A percentile compares a stretch with the other conserved stretches of the same genome.
These are phyloP conservation scores for Hypholoma sublateritium DNA, from an alignment of 768 basidiomycete species.

Conservation along the genomic window DNA sequence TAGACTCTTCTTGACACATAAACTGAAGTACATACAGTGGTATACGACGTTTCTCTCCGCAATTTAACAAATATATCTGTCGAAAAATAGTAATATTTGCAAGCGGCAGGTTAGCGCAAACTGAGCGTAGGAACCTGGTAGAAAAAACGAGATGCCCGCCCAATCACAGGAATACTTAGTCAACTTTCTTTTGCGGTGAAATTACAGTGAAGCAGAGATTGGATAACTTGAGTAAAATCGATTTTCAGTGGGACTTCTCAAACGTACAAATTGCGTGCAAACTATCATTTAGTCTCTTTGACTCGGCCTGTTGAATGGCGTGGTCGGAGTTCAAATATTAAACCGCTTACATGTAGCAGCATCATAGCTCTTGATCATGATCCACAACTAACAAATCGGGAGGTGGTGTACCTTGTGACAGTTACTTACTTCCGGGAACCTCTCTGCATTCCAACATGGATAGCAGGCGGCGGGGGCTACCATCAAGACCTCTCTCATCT, in stretches of 20 bases:
- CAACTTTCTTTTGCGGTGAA: no score
- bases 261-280: no score
- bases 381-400: conserved; percentile 1
- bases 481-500: conserved; percentile 66
- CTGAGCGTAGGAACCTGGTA: no score
- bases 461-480: conserved; percentile 47
- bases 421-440: neutral
- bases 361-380: neutral
- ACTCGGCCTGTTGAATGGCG: no score
- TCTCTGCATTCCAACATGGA: conserved; percentile 4
- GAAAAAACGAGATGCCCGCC: no score
- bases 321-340: conserved; percentile 4
- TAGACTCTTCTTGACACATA: neutral
- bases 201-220: no score
- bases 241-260: no score
- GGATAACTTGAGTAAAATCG: no score
- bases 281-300: no score
- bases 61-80: conserved; percentile 27
- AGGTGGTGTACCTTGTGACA: neutral
- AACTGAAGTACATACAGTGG: conserved; percentile 45
- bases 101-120: no score
- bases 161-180: no score
- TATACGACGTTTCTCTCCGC: conserved; percentile 81
- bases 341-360: neutral
- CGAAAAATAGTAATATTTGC: neutral